Evolutionary conservation across 495 filamentous ascomycete genomes (phyloP), one percentile per base, ranked within the genome.

Genomic region (Podospora pseudocomata): DNA sequence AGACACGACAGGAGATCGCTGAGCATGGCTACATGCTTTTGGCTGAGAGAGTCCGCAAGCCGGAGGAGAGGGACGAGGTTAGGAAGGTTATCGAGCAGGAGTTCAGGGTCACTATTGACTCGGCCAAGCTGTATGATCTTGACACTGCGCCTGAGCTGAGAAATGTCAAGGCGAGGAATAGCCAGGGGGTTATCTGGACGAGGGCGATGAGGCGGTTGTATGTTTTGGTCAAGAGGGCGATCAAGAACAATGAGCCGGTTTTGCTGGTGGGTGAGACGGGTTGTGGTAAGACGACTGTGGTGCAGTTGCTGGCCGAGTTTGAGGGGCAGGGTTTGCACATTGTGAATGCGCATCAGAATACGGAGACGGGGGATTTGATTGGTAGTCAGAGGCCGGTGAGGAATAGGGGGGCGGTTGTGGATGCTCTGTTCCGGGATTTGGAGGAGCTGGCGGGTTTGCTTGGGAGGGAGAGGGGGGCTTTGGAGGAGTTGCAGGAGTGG

Each of bases 331-430:
- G 89, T 68, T 78, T 99, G 59, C 86, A 92, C 70, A 96, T 93
- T 72, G 89, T 98, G 72, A 99, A 98, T 80, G 96, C 96, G 9
- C 96, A 99, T 76, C 93, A 97, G 71, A 99, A 97, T 70, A 89
- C 94, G 11, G 96, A 99, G 77, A 97, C 95, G 1, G 93, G 96
- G 9, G 96, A 99, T 79, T 85, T 99, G 18, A 97, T 99, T 70
- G 96, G 96, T 65, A 92, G 95, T 3, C 96, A 98, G 78, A 81
- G 96, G 67, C 96, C 96, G 5, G 87, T 97, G 53, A 85, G 96
- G 70, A 97, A 97, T 72, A 86, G 93, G 57, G 85, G 88, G 56
- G 85, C 85, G 11, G 86, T 94, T 54, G 82, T 92, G 64, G 83
- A 86, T 27, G 78, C 89, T 26, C 81, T 99, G 27, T 75, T 78